Evolutionary conservation across 2,329 filamentous ascomycete genomes (phyloP).

Genomic region (Dactylellina sp.): DNA sequence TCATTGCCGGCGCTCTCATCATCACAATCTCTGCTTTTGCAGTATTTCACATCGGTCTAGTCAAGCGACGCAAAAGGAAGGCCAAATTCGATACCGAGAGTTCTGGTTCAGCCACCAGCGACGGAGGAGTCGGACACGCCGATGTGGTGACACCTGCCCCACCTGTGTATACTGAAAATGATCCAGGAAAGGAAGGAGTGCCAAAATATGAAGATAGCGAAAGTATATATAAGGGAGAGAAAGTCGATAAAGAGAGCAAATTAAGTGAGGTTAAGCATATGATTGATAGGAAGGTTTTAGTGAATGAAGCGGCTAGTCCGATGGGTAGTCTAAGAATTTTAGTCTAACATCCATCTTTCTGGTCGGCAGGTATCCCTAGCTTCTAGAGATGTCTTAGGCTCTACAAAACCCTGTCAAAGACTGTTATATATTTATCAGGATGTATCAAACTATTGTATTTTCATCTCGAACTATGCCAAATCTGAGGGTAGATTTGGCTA

Average conservation of each 20-base stretch:
- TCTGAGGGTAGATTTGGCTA: too few species aligned
- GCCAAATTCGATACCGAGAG: not conserved
- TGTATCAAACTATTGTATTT: too few species aligned
- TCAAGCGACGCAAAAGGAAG: too few species aligned
- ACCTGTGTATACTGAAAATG: conserved; percentile 13
- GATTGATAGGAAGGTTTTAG: not conserved
- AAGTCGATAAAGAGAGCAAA: not conserved
- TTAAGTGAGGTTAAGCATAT: not conserved
- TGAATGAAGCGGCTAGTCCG: not conserved
- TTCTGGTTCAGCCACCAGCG: too few species aligned
- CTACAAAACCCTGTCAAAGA: too few species aligned
- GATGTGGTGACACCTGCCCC: conserved; percentile 19
- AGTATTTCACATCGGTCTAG: too few species aligned
- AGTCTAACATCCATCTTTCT: conserved; percentile 2
- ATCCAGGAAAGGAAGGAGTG: not conserved
- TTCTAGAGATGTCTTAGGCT: too few species aligned
- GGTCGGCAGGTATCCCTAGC: too few species aligned
- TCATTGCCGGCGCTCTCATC: too few species aligned
- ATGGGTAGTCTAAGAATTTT: conserved; percentile 12
- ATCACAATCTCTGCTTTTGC: too few species aligned
- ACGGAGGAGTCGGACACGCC: not conserved
- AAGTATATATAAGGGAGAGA: conserved; percentile 4
- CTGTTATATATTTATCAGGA: too few species aligned
- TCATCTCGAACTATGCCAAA: too few species aligned
- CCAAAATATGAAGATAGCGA: conserved; percentile 2